phyloP scores from a whole-genome alignment of 441 rosid species.

The Erodium trifolium region DNA sequence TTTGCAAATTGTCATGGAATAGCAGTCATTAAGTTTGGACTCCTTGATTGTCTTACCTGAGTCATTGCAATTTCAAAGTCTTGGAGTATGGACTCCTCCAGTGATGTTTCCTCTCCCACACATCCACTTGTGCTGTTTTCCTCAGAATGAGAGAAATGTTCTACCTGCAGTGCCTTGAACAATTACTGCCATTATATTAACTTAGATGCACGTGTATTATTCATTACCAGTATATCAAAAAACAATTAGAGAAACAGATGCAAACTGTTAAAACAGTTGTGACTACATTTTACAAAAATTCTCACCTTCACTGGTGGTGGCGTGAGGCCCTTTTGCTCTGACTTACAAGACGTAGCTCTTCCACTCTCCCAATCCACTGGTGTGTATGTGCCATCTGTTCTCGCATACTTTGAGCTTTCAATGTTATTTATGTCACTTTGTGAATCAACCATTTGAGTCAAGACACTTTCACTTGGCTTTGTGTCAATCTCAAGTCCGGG shows the following conservation, averaged over 20 bases:
- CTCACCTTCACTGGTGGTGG: not conserved
- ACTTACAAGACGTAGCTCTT: not conserved
- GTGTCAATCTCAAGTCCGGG: not conserved
- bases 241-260: not conserved
- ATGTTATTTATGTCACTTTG: not conserved
- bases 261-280: not conserved
- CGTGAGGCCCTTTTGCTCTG: not conserved
- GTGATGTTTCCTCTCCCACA: conserved; percentile 29
- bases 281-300: not conserved
- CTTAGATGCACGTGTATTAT: not conserved
- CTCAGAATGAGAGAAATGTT: conserved; percentile 19
- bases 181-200: not conserved
- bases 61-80: conserved; percentile 59
- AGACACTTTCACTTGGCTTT: conserved; percentile 1
- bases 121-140: conserved; percentile 16
- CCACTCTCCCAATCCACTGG: not conserved
- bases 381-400: not conserved
- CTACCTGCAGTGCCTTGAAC: not conserved
- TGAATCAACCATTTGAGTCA: not conserved
- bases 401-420: not conserved
- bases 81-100: conserved; percentile 53
- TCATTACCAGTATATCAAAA: not conserved
- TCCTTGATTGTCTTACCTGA: conserved; percentile 36
- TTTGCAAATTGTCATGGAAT: not conserved
- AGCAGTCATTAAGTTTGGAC: not conserved